Evolutionary conservation across 2,329 filamentous ascomycete genomes (phyloP), one percentile per base, ranked within the genome.

Genomic region (Colletotrichum eremochloae): DNA sequence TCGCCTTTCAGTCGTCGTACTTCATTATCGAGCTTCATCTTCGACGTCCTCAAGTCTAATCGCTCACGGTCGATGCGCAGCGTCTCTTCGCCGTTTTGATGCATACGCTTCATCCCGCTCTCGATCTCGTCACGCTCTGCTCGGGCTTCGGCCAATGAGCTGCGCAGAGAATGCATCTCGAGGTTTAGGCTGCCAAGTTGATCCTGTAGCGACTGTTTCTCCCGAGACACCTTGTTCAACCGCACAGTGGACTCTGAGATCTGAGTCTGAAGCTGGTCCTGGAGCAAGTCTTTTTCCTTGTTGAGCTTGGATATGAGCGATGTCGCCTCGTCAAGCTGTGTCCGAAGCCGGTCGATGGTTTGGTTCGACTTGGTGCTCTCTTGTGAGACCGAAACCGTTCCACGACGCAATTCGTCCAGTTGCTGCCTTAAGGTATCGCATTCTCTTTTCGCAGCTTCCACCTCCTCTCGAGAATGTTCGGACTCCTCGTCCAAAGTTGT

Each of bases 91-190:
- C 88, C 88, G 67, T 88, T 86, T 50, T 89, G 84, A 73, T 84
- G 85, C n/a, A 84, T 79, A 33, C 86, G 85, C 56, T 86, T 85
- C 29, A 94, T 82, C 76, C 92, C 89, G 42, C 82, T 86, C 68
- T 91, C 88, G 29, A 93, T 81, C 77, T 92, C 90, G 76, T 93
- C 90, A 14, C 91, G 88, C 76, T 94, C 91, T 1, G 90, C 88
- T 78, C 90, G 87, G 11, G 86, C 81, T 74, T 91, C 89, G 15
- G 87, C 85, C 15, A 90, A 82, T 0, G 87, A 86, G n/a, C 84
- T 82, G 61, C 87, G 87, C 31, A 92, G 81, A 44, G 88, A 85
- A 74, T 89, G 86, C 20, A 94, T 81, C 75, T 94, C 91, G 8
- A 87, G 80, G 67, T 89, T 89, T 63, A 90, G 82, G 72, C 84